Evolutionary conservation across 2,329 filamentous ascomycete genomes (phyloP).

Genomic region (Periconia macrospinosa): DNA sequence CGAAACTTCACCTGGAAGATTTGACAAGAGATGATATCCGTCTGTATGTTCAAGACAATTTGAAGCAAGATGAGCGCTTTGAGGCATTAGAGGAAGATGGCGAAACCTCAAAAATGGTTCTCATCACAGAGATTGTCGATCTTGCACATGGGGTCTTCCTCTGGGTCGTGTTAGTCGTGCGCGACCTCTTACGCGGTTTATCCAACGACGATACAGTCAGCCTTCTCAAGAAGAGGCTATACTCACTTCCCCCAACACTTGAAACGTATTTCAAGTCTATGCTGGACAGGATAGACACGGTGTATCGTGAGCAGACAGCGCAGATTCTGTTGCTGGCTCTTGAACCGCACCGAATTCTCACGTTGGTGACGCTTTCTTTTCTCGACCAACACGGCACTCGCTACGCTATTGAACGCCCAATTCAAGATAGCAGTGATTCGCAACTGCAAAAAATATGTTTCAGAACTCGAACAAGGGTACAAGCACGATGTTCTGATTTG

Average conservation of each 20-base stretch:
- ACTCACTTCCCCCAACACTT: conserved; percentile 12
- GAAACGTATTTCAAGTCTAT: conserved; percentile 15
- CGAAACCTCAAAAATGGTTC: neutral
- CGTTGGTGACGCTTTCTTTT: neutral
- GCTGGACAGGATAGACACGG: conserved; percentile 4
- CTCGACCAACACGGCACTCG: conserved; percentile 3
- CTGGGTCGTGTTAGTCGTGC: conserved; percentile 14
- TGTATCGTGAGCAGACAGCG: conserved; percentile 11
- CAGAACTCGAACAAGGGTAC: neutral
- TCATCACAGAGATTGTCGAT: conserved; percentile 3
- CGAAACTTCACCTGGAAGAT: conserved; percentile 9
- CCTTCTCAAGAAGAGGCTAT: conserved; percentile 7
- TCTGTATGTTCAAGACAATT: conserved; percentile 4
- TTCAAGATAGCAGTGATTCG: neutral
- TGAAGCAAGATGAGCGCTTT: neutral
- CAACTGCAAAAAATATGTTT: neutral
- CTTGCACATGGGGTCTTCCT: conserved; percentile 10
- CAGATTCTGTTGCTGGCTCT: conserved; percentile 7
- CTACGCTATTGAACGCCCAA: neutral
- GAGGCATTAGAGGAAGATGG: neutral
- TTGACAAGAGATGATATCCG: conserved; percentile 14
- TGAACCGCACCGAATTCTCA: neutral
- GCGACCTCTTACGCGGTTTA: conserved; percentile 3
- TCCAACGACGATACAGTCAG: conserved; percentile 4
- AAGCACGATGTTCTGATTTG: conserved; percentile 5